Evolutionary conservation across 2,329 filamentous ascomycete genomes (phyloP), one percentile per base, ranked within the genome.

Genomic region (Laburnicola sp.): DNA sequence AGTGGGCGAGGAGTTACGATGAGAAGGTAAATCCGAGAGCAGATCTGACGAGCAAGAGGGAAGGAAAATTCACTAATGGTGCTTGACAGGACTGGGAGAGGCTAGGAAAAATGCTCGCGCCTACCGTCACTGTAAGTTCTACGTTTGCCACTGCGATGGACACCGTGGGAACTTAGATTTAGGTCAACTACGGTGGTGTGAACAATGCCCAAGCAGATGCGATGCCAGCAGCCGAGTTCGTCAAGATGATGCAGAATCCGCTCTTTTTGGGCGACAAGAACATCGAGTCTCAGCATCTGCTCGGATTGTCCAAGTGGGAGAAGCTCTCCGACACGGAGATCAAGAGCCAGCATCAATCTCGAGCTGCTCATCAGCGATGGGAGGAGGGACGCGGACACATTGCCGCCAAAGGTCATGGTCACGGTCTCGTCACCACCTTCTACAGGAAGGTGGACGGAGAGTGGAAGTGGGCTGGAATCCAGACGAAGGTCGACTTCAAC

Each of bases 271-370:
- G 40, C 16, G 28, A 43, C 40, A 22, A 22, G n/a, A 31, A 32
- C 16, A 31, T 43, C 6, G 28, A 34, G 6, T 32, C 40, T 3
- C 40, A 43, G 40, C 40, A 43, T 23, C 11, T 43, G 6, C 27
- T 43, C n/a, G 40, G 40, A 5, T 9, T 32, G n/a, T 32, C 40
- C 8, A 43, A 43, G 28, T 43, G 40, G 40, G 40, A 32, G n/a
- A 31, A 43, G 40, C 16, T 32, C 16, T 32, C 27, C 27, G 40
- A 34, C 16, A 43, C 40, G 2, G 40, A 43, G 28, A 43, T 43
- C 16, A 43, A 31, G 16, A 32, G 40, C 27, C 28, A 43, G 27
- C 40, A 43, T 9, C 28, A 30, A 10, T 30, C 28, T 30, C 28
- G 37, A 10, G 37, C 37, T 11, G 37, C 37, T 27, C 37, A 39